These are phyloP conservation scores for Aspergillus unguis DNA, from an alignment of 2,329 filamentous ascomycete genomes.

Conservation along the genomic window DNA sequence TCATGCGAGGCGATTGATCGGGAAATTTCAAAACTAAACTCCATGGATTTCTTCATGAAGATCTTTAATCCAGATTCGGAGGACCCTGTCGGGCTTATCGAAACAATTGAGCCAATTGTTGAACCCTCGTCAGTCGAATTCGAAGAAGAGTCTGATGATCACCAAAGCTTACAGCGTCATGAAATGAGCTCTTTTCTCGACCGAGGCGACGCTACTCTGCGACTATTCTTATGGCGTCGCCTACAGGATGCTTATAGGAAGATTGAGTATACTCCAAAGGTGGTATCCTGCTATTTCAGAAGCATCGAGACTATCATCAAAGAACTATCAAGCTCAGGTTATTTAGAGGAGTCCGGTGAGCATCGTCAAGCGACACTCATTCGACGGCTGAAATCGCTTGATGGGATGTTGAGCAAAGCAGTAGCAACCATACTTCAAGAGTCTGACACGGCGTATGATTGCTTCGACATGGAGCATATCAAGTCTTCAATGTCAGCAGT, in stretches of 20 bases:
- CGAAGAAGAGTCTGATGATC: conserved; percentile 28
- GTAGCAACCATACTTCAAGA: conserved; percentile 68
- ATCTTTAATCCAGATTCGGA: conserved; percentile 80
- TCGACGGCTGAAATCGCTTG: conserved; percentile 72
- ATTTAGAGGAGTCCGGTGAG: conserved; percentile 54
- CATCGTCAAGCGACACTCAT: conserved; percentile 70
- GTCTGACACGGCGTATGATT: conserved; percentile 66
- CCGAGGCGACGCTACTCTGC: conserved; percentile 74
- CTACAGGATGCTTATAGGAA: conserved; percentile 83
- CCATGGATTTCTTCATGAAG: conserved; percentile 91
- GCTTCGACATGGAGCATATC: conserved; percentile 76
- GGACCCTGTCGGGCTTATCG: conserved; percentile 80
- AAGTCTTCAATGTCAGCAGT: conserved; percentile 69
- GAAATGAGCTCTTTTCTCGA: conserved; percentile 85
- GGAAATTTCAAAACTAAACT: conserved; percentile 87
- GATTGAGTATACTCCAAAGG: conserved; percentile 82
- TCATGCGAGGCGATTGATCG: conserved; percentile 80
- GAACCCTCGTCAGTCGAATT: conserved; percentile 56
- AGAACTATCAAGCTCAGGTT: conserved; percentile 62
- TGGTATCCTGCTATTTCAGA: conserved; percentile 80
- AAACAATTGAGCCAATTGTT: conserved; percentile 86
- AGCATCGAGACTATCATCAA: conserved; percentile 78
- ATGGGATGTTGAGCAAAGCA: conserved; percentile 70
- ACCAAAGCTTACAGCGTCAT: conserved; percentile 53
- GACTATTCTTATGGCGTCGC: conserved; percentile 84